Evolutionary conservation across 257 asterid genomes (phyloP).

Genomic region (Rhazya stricta): DNA sequence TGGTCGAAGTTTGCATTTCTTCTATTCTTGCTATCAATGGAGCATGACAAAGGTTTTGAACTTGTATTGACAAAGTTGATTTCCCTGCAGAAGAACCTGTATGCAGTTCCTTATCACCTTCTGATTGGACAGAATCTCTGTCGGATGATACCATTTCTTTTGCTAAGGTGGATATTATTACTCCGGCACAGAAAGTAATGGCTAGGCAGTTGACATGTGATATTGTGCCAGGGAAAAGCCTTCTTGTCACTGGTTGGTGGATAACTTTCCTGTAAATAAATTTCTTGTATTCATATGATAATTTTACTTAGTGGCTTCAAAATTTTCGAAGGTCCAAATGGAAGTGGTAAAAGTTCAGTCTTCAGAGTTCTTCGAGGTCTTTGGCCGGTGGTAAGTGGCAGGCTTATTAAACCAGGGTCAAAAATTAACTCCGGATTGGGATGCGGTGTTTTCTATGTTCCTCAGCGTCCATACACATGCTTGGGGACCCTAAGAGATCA

Average conservation of each 20-base stretch:
- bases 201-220: conserved; percentile 78
- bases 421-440: conserved; percentile 40
- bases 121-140: conserved; percentile 31
- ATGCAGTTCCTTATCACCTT: conserved; percentile 27
- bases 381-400: conserved; percentile 93
- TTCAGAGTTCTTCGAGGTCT: conserved; percentile 96
- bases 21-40: neutral
- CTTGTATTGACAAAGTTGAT: conserved; percentile 27
- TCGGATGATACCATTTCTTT: conserved; percentile 69
- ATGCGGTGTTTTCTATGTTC: conserved; percentile 75
- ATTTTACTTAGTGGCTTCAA: neutral
- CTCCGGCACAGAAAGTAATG: conserved; percentile 82
- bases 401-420: conserved; percentile 58
- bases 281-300: neutral
- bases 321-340: conserved; percentile 81
- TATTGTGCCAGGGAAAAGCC: conserved; percentile 78
- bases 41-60: neutral
- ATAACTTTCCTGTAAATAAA: conserved; percentile 6
- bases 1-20: neutral
- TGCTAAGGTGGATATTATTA: conserved; percentile 76
- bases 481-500: conserved; percentile 98
- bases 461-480: conserved; percentile 97
- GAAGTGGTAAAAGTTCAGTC: conserved; percentile 97
- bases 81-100: conserved; percentile 42
- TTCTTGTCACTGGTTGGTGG: conserved; percentile 92